A percentile compares a stretch with the other conserved stretches of the same genome.
These are phyloP conservation scores for Casuarina equisetifolia DNA, from an alignment of 306 rosid species.

Conservation along the genomic window DNA sequence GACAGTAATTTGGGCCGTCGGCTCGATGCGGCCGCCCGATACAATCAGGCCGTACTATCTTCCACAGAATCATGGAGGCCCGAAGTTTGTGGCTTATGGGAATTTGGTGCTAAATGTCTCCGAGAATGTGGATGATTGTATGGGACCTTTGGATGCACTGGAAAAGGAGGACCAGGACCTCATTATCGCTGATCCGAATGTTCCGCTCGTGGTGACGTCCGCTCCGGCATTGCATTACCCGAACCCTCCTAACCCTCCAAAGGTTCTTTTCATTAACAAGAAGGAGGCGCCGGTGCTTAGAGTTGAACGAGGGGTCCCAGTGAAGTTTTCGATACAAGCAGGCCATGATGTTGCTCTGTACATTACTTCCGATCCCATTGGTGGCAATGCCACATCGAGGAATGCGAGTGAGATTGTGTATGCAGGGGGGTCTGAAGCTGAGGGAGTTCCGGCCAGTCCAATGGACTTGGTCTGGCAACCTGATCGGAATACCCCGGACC, in stretches of 20 bases:
- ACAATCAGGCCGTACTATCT: conserved; percentile 65
- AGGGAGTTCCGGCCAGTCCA: conserved; percentile 90
- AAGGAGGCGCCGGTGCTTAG: conserved; percentile 84
- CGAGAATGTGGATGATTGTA: conserved; percentile 60
- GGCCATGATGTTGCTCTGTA: conserved; percentile 86
- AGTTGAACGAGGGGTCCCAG: conserved; percentile 89
- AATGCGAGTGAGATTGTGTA: conserved; percentile 70
- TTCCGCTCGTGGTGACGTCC: conserved; percentile 57
- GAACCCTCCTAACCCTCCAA: conserved; percentile 78
- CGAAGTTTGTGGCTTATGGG: conserved; percentile 45
- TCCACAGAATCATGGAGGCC: conserved; percentile 80
- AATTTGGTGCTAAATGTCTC: conserved; percentile 68
- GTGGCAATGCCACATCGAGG: conserved; percentile 86
- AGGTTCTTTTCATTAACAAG: conserved; percentile 82
- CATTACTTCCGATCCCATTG: conserved; percentile 77
- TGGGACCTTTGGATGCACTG: conserved; percentile 74
- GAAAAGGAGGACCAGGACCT: conserved; percentile 89
- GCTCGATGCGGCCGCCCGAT: conserved; percentile 74
- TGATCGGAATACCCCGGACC: conserved; percentile 79
- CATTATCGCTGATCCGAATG: conserved; percentile 70
- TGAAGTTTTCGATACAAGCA: conserved; percentile 79
- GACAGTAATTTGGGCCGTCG: conserved; percentile 90
- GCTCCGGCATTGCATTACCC: conserved; percentile 72
- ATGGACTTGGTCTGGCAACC: conserved; percentile 75
- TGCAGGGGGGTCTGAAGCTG: conserved; percentile 77